These are phyloP conservation scores for Neofusicoccum kwambonambiense DNA, from an alignment of 2,329 filamentous ascomycete genomes.

Conservation along the genomic window DNA sequence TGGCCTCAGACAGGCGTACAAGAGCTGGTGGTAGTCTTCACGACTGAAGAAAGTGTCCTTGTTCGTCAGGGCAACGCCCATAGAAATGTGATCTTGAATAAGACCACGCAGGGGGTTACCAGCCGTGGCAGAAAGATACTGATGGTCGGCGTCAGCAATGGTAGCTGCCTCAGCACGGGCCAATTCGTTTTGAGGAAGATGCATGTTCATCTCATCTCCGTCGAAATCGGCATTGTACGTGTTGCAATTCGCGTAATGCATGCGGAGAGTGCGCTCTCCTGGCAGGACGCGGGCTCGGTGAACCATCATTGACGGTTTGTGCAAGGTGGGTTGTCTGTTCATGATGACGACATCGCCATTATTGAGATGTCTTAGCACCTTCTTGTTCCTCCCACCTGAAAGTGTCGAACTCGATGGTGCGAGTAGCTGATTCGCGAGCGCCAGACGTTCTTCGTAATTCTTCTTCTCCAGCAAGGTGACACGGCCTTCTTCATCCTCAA, in stretches of 20 bases:
- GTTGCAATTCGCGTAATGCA: constrained; percentile 99
- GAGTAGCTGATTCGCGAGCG: constrained; percentile 88
- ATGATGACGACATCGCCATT: constrained; percentile 97
- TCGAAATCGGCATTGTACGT: constrained; percentile 99
- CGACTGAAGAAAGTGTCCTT: constrained; percentile 87
- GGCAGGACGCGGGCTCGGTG: constrained; percentile 89
- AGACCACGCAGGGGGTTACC: constrained; percentile 92
- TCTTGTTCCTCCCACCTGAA: constrained; percentile 82
- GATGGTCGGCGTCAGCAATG: constrained; percentile 94
- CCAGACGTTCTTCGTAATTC: constrained; percentile 80
- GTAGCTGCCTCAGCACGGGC: constrained; percentile 89
- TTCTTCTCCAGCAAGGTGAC: constrained; percentile 86
- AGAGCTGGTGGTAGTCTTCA: constrained; percentile 87
- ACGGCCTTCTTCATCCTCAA: constrained; percentile 94
- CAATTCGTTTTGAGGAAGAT: constrained; percentile 96
- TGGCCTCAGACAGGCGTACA: constrained; percentile 85
- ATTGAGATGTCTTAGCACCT: constrained; percentile 91
- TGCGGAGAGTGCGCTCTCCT: constrained; percentile 94
- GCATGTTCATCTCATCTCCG: constrained; percentile 99
- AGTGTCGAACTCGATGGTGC: constrained; percentile 75
- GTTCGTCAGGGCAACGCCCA: constrained; percentile 86
- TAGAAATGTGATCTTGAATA: constrained; percentile 97
- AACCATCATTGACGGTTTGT: constrained; percentile 99
- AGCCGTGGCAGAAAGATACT: constrained; percentile 90
- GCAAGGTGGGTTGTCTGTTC: constrained; percentile 96